phyloP scores from a whole-genome alignment of 2,329 filamentous ascomycete species.

The Colletotrichum graminicola region DNA sequence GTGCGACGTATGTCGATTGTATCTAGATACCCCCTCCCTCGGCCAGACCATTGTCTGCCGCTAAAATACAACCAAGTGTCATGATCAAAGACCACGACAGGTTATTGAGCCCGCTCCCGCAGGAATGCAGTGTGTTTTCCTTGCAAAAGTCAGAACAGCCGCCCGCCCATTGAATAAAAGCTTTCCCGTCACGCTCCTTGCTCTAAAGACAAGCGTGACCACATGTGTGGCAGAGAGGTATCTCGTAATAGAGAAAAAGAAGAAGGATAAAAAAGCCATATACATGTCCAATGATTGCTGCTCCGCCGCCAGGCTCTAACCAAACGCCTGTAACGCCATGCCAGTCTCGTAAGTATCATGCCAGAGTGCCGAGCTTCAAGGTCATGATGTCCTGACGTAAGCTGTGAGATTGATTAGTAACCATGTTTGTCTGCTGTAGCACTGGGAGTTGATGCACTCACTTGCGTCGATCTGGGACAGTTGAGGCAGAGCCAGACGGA shows the following conservation, averaged over 20 bases:
- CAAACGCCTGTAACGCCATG: conserved; percentile 39
- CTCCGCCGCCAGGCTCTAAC: conserved; percentile 16
- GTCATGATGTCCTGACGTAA: conserved; percentile 42
- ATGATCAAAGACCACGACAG: conserved; percentile 35
- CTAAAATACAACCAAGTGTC: conserved; percentile 37
- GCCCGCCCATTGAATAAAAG: conserved; percentile 20
- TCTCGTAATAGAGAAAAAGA: conserved; percentile 16
- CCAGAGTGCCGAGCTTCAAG: conserved; percentile 5
- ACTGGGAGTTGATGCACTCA: conserved; percentile 66
- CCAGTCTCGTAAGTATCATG: conserved; percentile 34
- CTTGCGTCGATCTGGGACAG: conserved; percentile 96
- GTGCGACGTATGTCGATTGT: conserved; percentile 31
- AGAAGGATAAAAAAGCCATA: conserved; percentile 10
- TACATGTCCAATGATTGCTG: conserved; percentile 14
- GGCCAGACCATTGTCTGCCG: conserved; percentile 39
- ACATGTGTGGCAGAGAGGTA: conserved; percentile 20
- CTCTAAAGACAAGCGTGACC: conserved; percentile 1
- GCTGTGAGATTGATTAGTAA: conserved; percentile 33
- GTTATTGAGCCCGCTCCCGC: conserved; percentile 3
- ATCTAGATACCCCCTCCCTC: conserved; percentile 32
- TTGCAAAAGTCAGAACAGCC: conserved; percentile 22
- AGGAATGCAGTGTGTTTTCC: conserved; percentile 12
- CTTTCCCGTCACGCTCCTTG: conserved; percentile 8
- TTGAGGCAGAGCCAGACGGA: conserved; percentile 87
- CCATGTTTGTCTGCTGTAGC: neutral